Base-by-base conservation (phyloP, 2,329 filamentous ascomycete species). In the Aspergillus tamarii region DNA sequence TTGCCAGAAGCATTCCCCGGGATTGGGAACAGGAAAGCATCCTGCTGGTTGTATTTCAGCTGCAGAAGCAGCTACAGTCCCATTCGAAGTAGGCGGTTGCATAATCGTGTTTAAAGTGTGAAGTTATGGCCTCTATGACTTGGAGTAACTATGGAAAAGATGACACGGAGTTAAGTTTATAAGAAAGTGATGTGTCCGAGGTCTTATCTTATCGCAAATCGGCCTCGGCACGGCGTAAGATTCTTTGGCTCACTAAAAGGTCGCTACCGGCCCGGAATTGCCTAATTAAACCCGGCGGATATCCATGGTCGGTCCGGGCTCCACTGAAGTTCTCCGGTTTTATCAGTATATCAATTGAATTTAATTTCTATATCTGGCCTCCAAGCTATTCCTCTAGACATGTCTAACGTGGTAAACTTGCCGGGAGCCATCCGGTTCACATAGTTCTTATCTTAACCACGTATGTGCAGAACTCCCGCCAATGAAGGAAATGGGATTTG, bases 1-100 rank as follows among this genome's bases (percentile, higher is more conserved):
- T 23, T 78, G 76, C 83, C 83, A 85, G 68, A 81, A 84, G 34
- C 62, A 64, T 23, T 58, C 55, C 9, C 55, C 52, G 2, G 63
- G 60, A 14, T 62, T 62, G 10, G 59, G 19, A 14, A 19, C 56
- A 4, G 63, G 63, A 14, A 64, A 52, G 32, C 50, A 55, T 39
- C 32, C 52, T 9, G n/a, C 34, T 4, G 12, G 12, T 7, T 16
- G 30, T 16, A 7, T 23, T 3, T 30, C 19, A 4, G 12, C 30
- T 34, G 32, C 21, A 7, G 52, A 34, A 16, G 10, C 16, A 9
- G 52, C 2, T 12, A 16, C 5, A 10, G 32, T 23, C n/a, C 52
- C 32, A 34, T 39, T 55, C 14, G 21, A 23, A 11, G 14, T 6
- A 26, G n/a, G 52, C 9, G 10, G n/a, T 6, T 55, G 52, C 52